These are phyloP conservation scores for Cryphonectria radicalis DNA, from an alignment of 2,329 filamentous ascomycete genomes.

Conservation along the genomic window DNA sequence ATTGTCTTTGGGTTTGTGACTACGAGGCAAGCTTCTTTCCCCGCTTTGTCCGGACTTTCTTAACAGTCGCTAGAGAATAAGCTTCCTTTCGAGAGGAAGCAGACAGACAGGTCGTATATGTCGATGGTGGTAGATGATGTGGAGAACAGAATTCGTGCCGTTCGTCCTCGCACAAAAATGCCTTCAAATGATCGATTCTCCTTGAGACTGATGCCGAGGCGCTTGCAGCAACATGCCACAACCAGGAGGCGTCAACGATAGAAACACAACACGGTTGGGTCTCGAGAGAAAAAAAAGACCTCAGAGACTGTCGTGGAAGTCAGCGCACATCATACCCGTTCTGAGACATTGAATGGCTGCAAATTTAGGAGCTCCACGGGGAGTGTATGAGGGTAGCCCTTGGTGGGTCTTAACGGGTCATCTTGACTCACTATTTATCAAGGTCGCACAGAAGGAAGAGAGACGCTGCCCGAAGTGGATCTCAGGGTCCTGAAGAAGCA, in stretches of 20 bases:
- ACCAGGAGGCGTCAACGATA: not conserved
- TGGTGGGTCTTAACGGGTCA: not conserved
- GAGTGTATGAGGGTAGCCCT: not conserved
- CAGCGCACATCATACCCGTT: conserved; percentile 10
- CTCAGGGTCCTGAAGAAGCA: not conserved
- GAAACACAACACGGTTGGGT: not conserved
- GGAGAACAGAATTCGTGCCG: not conserved
- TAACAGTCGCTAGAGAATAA: not conserved
- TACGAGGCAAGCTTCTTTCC: not conserved
- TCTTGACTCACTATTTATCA: conserved; percentile 8
- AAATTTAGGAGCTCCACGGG: not conserved
- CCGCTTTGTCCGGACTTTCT: not conserved
- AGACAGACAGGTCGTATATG: not conserved
- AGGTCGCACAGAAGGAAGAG: not conserved
- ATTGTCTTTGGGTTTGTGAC: no score
- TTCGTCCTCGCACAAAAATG: not conserved
- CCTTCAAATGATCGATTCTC: not conserved
- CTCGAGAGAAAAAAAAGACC: not conserved
- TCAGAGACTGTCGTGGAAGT: conserved; percentile 10
- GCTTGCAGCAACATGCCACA: not conserved
- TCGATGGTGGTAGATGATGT: not conserved
- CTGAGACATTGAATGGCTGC: conserved; percentile 7
- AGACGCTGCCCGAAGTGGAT: conserved; percentile 11
- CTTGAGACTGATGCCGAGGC: conserved; percentile 3
- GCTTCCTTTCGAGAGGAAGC: not conserved